These are phyloP conservation scores for Didymella segeticola DNA, from an alignment of 2,329 filamentous ascomycete genomes.

Conservation along the genomic window DNA sequence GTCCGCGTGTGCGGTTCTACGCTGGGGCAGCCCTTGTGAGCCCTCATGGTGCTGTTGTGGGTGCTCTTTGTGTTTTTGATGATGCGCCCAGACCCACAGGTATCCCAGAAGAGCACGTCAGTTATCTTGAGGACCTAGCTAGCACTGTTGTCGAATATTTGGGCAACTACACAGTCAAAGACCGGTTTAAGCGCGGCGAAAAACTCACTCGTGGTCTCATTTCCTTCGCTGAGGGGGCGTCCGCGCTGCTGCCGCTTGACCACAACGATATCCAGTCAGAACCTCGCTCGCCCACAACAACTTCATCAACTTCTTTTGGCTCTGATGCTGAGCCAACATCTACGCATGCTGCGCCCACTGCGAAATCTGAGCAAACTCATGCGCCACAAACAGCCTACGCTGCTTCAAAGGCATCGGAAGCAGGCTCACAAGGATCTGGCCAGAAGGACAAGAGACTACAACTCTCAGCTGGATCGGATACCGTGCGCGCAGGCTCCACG, in stretches of 20 bases:
- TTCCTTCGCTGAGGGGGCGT: slow-evolving; percentile 39
- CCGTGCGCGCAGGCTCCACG: slow-evolving; percentile 14
- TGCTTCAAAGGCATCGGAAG: slow-evolving; percentile 3
- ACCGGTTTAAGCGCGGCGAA: slow-evolving; percentile 36
- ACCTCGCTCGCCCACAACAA: background rate
- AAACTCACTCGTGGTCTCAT: slow-evolving; percentile 41
- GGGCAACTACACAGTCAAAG: slow-evolving; percentile 34
- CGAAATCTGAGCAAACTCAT: background rate
- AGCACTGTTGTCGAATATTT: slow-evolving; percentile 36
- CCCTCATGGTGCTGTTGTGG: slow-evolving; percentile 33
- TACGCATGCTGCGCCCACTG: background rate
- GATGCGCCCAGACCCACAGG: slow-evolving; percentile 22
- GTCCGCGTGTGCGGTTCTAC: slow-evolving; percentile 28
- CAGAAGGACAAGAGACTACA: background rate
- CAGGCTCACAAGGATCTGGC: background rate
- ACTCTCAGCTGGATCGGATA: background rate
- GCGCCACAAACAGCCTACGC: background rate
- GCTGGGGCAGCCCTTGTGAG: slow-evolving; percentile 38
- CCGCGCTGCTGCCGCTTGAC: slow-evolving; percentile 27
- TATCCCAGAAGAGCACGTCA: slow-evolving; percentile 20
- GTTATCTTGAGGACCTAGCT: slow-evolving; percentile 32
- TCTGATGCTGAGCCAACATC: background rate
- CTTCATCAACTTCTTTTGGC: background rate
- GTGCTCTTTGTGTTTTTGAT: slow-evolving; percentile 36
- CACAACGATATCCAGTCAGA: background rate